Conservation (phyloP, 495 filamentous ascomycete genomes). For the Cercophora scortea region DNA sequence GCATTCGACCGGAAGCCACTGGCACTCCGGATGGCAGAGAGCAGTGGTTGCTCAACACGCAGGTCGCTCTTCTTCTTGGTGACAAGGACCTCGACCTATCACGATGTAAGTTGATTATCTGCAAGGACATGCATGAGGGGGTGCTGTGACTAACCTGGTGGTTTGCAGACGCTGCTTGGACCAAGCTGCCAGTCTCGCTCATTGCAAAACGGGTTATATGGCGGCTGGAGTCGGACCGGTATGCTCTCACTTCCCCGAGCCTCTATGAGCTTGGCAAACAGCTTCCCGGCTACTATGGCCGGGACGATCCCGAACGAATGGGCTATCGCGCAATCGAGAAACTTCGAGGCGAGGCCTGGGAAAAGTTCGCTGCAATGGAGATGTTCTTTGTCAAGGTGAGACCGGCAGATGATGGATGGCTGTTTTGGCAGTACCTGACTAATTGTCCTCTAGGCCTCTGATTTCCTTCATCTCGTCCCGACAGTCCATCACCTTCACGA, state of each 20-base stretch:
- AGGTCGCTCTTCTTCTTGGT: constrained; percentile 66
- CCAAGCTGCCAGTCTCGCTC: constrained; percentile 39
- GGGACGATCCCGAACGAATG: constrained; percentile 30
- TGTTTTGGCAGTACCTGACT: constrained; percentile 15
- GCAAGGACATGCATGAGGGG: neutral
- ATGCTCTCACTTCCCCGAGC: constrained; percentile 35
- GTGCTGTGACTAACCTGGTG: constrained; percentile 1
- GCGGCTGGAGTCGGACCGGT: constrained; percentile 40
- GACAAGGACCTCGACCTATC: constrained; percentile 68
- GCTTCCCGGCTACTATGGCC: constrained; percentile 33
- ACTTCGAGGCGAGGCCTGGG: constrained; percentile 35
- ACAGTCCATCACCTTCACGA: constrained; percentile 61
- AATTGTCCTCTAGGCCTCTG: constrained; percentile 45
- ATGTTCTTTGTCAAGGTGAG: constrained; percentile 73
- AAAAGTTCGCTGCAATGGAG: constrained; percentile 45
- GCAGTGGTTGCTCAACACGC: constrained; percentile 69
- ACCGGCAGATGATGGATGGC: neutral
- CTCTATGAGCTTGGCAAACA: constrained; percentile 39
- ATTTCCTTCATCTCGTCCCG: constrained; percentile 66
- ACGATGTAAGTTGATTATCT: constrained; percentile 48
- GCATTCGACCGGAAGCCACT: constrained; percentile 38
- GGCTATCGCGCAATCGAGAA: constrained; percentile 27
- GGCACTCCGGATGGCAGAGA: constrained; percentile 45
- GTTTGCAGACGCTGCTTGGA: constrained; percentile 59
- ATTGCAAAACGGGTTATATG: constrained; percentile 42